Evolutionary conservation across 2,329 filamentous ascomycete species (phyloP).

Genomic region (Calonectria leucothoes): DNA sequence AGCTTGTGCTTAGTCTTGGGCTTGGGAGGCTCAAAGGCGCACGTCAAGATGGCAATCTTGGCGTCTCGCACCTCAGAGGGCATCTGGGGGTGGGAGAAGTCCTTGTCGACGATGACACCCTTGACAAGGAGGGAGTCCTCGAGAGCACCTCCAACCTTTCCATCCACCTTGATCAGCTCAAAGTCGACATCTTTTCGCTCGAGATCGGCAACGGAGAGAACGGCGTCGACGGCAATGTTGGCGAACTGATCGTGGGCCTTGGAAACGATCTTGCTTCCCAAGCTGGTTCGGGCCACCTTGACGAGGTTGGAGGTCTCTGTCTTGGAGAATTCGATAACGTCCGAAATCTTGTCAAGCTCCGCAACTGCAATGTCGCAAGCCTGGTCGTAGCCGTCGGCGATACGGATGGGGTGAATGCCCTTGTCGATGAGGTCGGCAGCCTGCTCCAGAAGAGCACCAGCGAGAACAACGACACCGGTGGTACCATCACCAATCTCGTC

Average conservation of each 20-base stretch:
- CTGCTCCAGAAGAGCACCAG: slow-evolving; percentile 94
- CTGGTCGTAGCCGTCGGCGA: slow-evolving; percentile 97
- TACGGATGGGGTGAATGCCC: slow-evolving; percentile 98
- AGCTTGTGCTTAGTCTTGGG: slow-evolving; percentile 99
- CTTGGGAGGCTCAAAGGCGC: slow-evolving; percentile 98
- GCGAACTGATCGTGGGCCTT: slow-evolving; percentile 99
- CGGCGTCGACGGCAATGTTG: slow-evolving; percentile 96
- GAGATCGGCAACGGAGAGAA: slow-evolving; percentile 94
- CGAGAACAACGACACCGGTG: slow-evolving; percentile 95
- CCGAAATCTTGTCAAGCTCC: slow-evolving; percentile 92
- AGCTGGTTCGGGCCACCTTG: slow-evolving; percentile 93
- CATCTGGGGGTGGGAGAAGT: slow-evolving; percentile 99
- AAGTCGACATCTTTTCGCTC: slow-evolving; percentile 98
- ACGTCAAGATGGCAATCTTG: slow-evolving; percentile 97
- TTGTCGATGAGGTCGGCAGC: slow-evolving; percentile 99
- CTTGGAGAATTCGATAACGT: slow-evolving; percentile 86
- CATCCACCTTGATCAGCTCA: slow-evolving; percentile 98
- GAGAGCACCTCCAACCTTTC: slow-evolving; percentile 93
- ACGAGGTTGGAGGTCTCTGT: slow-evolving; percentile 86
- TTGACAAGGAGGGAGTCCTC: slow-evolving; percentile 96
- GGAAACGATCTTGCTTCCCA: slow-evolving; percentile 99
- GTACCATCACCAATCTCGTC: slow-evolving; percentile 99
- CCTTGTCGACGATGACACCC: slow-evolving; percentile 99
- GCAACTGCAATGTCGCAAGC: slow-evolving; percentile 96
- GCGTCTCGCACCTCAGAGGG: slow-evolving; percentile 94